phyloP scores from a whole-genome alignment of 257 asterid species.

The Marsdenia floribunda region DNA sequence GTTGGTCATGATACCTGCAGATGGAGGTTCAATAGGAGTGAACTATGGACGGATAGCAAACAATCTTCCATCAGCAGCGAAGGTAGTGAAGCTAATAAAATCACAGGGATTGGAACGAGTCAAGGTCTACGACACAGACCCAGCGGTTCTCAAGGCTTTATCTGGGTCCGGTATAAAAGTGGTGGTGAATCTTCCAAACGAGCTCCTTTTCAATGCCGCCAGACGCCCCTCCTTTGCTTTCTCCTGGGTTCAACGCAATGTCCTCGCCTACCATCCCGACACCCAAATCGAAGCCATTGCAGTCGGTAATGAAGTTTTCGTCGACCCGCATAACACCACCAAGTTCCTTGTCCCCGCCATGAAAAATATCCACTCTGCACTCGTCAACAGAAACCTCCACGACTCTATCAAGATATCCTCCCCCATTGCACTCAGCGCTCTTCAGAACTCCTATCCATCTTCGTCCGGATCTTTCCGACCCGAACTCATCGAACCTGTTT shows the following conservation, averaged over 20 bases:
- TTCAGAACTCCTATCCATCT: conserved; percentile 82
- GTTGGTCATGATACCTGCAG: conserved; percentile 12
- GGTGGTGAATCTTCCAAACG: conserved; percentile 82
- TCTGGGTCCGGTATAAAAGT: conserved; percentile 66
- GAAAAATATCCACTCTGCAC: conserved; percentile 60
- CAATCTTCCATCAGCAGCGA: conserved; percentile 73
- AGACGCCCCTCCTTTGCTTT: conserved; percentile 60
- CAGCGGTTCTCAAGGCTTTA: conserved; percentile 67
- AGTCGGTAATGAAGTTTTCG: conserved; percentile 92
- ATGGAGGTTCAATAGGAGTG: conserved; percentile 60
- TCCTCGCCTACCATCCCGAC: conserved; percentile 58
- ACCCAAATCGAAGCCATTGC: conserved; percentile 78
- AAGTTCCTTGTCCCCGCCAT: conserved; percentile 64
- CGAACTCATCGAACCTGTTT: conserved; percentile 51
- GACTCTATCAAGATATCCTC: conserved; percentile 58
- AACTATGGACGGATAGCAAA: conserved; percentile 83
- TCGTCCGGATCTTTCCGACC: conserved; percentile 75
- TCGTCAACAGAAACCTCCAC: conserved; percentile 48
- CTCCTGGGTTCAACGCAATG: conserved; percentile 57
- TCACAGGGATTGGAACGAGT: conserved; percentile 64
- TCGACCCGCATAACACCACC: conserved; percentile 68
- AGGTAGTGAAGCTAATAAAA: conserved; percentile 59
- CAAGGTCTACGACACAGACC: conserved; percentile 81
- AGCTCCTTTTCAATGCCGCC: conserved; percentile 63
- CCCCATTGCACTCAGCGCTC: conserved; percentile 72